Conservation (phyloP, 2,329 filamentous ascomycete genomes). For the Paraconiothyrium sp. region DNA sequence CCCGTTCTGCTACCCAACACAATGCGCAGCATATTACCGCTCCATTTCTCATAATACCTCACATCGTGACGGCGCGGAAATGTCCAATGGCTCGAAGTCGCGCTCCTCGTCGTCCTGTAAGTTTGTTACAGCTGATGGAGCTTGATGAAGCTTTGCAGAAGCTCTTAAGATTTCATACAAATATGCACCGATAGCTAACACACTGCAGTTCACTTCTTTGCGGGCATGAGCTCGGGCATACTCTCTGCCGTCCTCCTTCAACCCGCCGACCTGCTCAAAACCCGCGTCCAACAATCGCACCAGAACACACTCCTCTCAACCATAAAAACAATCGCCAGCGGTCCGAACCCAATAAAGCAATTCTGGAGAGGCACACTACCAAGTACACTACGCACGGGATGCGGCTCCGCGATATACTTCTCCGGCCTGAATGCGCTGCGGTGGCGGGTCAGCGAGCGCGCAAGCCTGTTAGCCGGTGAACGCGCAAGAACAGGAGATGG, state of each 20-base stretch:
- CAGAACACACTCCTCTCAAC: slow-evolving; percentile 73
- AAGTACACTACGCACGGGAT: slow-evolving; percentile 90
- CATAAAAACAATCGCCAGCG: slow-evolving; percentile 74
- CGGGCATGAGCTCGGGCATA: slow-evolving; percentile 86
- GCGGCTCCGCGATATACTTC: slow-evolving; percentile 95
- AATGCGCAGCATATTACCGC: slow-evolving; percentile 20
- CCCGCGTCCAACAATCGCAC: slow-evolving; percentile 88
- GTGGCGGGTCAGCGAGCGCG: slow-evolving; percentile 66
- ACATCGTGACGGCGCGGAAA: slow-evolving; percentile 49
- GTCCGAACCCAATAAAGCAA: slow-evolving; percentile 71
- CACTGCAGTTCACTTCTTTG: slow-evolving; percentile 76
- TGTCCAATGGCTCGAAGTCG: slow-evolving; percentile 62
- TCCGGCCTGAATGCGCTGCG: slow-evolving; percentile 84
- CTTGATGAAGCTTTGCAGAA: neutral
- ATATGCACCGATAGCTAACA: slow-evolving; percentile 10
- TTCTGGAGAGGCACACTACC: slow-evolving; percentile 95
- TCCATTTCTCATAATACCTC: slow-evolving; percentile 31
- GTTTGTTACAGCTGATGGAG: slow-evolving; percentile 18
- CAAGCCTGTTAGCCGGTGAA: slow-evolving; percentile 39
- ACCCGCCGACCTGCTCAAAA: slow-evolving; percentile 95
- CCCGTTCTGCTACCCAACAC: slow-evolving; percentile 19
- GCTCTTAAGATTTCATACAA: neutral
- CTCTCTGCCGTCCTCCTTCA: slow-evolving; percentile 90
- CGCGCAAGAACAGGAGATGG: slow-evolving; percentile 25
- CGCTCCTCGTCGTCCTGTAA: slow-evolving; percentile 62